Evolutionary conservation across 192 early-diverging fungal genomes (phyloP), one percentile per base, ranked within the genome.

Genomic region (Mortierella hygrophila): DNA sequence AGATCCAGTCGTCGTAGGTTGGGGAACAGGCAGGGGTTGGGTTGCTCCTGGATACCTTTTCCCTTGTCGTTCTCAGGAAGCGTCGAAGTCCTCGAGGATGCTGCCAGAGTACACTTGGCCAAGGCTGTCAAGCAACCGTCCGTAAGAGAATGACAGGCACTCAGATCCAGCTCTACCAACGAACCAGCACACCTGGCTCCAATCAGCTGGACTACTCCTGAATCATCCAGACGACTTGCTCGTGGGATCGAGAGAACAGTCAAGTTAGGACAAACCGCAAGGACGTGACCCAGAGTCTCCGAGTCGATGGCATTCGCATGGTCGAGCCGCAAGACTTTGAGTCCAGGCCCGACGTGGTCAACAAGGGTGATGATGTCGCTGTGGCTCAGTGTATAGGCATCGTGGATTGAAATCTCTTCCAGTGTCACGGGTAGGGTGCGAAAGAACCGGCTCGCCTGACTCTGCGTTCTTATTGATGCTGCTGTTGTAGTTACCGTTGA

Each of bases 1-100:
- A 86, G 73, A 49, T 86, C 79, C 47, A 86, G 60, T 42, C 79
- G 74, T 13, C 79, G 78, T 18, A 86, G 79, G 71, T 73, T 80
- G 0, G 78, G 79, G 52, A 86, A 80, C 63, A 86, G 32, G 9
- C 75, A 49, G 16, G 47, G 47, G 7, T 13, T 26, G 18, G 57
- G 63, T 38, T 79, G 60, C 37, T 69, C 68, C 46, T 76, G 23
- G 26, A 80, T 73, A 1, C 47, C 73, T 35, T 84, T 75, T 41
- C 77, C 77, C 41, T 79, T 79, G 16, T n/a, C 32, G 21, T 68
- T 38, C 9, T 15, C 57, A 3, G 26, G 29, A 16, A 20, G 35
- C 32, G 68, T 7, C 46, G 49, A 54, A 35, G 38, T 26, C 41
- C 46, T 69, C 21, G 11, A 41, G 26, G 52, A 11, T 15, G 49